Evolutionary conservation across 2,329 filamentous ascomycete genomes (phyloP).

Genomic region (Biscogniauxia sp.): DNA sequence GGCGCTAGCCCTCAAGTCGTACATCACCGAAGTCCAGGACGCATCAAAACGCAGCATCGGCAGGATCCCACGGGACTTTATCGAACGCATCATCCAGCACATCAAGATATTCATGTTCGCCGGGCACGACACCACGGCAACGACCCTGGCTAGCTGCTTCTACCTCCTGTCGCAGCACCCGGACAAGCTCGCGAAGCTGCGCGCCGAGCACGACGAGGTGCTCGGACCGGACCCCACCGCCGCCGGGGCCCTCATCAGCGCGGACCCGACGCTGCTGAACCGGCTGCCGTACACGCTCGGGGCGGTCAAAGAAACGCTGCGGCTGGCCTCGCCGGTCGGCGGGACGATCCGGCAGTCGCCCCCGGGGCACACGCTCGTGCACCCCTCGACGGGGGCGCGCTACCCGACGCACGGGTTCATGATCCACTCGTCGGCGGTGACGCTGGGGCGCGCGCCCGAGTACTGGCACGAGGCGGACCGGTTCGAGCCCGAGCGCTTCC

Average conservation of each 20-base stretch:
- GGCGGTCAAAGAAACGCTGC: conserved; percentile 52
- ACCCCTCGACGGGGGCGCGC: conserved; percentile 40
- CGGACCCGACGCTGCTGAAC: conserved; percentile 46
- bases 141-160: conserved; percentile 26
- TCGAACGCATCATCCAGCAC: conserved; percentile 25
- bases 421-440: conserved; percentile 19
- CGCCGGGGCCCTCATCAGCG: conserved; percentile 37
- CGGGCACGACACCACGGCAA: conserved; percentile 34
- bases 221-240: conserved; percentile 41
- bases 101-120: conserved; percentile 34
- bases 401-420: conserved; percentile 40
- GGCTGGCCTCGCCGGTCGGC: conserved; percentile 47
- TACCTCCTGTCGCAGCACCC: conserved; percentile 26
- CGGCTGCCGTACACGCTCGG: conserved; percentile 50
- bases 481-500: conserved; percentile 45
- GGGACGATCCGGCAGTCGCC: conserved; percentile 39
- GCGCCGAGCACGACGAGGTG: conserved; percentile 37
- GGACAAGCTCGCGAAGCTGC: conserved; percentile 18
- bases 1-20: conserved; percentile 27
- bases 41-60: conserved; percentile 7
- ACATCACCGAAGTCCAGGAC: conserved; percentile 19
- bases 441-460: conserved; percentile 31
- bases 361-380: conserved; percentile 36
- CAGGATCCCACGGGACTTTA: conserved; percentile 19
- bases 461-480: conserved; percentile 38